A percentile compares a stretch with the other conserved stretches of the same genome.
phyloP scores from a whole-genome alignment of 345 rosid species.

The Reutealis trisperma region DNA sequence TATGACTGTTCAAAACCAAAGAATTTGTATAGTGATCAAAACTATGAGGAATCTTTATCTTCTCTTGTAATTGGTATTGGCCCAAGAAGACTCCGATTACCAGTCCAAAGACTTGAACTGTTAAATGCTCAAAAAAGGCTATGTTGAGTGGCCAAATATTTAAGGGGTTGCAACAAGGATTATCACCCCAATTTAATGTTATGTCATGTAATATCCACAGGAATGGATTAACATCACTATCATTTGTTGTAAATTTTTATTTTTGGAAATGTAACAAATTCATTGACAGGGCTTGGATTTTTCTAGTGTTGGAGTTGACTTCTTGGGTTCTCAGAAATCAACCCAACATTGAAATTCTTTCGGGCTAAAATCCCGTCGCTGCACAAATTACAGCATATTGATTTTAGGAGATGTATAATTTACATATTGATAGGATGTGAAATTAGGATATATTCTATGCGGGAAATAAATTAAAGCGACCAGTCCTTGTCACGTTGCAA shows the following conservation, averaged over 20 bases:
- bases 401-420: no score
- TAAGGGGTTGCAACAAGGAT: constrained; percentile 8
- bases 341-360: no score
- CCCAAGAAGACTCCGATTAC: constrained; percentile 1
- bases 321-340: background rate
- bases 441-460: background rate
- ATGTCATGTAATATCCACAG: background rate
- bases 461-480: background rate
- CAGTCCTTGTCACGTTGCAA: background rate
- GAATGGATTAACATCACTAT: background rate
- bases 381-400: no score
- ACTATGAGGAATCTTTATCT: constrained; percentile 1
- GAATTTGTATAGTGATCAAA: constrained; percentile 12
- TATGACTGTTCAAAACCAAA: constrained; percentile 10
- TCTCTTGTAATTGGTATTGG: constrained; percentile 1
- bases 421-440: background rate
- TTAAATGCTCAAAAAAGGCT: background rate
- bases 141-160: constrained; percentile 4
- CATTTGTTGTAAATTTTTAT: background rate
- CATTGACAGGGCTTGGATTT: background rate
- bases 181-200: background rate
- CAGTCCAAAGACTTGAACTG: background rate
- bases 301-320: background rate
- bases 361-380: no score
- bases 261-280: background rate